phyloP scores from a whole-genome alignment of 331 rosid species.

The Malus hybrid region DNA sequence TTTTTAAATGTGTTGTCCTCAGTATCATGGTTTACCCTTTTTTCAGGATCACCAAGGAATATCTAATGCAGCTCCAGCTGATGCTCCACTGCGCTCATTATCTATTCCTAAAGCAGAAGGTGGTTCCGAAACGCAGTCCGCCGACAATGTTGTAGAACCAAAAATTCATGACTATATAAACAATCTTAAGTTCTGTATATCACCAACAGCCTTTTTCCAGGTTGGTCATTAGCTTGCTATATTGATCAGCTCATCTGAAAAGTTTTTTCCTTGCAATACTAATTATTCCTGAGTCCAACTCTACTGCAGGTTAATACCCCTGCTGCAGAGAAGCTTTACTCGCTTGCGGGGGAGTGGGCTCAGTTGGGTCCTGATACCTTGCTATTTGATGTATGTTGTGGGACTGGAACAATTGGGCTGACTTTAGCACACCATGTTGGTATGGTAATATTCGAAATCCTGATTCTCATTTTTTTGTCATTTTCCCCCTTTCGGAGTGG shows the following conservation, averaged over 20 bases:
- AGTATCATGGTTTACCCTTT: conserved; percentile 8
- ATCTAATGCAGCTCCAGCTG: conserved; percentile 86
- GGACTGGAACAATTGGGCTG: conserved; percentile 95
- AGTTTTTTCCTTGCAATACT: not conserved
- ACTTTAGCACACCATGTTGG: conserved; percentile 93
- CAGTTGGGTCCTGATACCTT: conserved; percentile 78
- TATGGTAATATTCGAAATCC: conserved; percentile 68
- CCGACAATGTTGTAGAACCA: conserved; percentile 34
- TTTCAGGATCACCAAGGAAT: conserved; percentile 88
- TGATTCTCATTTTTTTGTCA: not conserved
- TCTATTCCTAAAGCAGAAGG: conserved; percentile 27
- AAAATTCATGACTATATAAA: conserved; percentile 77
- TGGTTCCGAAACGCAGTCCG: conserved; percentile 31
- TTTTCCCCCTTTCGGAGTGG: not conserved
- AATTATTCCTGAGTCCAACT: conserved; percentile 10
- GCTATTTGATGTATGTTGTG: conserved; percentile 91
- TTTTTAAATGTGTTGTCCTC: not conserved
- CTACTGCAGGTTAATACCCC: conserved; percentile 73
- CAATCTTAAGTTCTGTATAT: conserved; percentile 74
- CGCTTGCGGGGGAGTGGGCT: conserved; percentile 99
- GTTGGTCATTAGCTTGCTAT: conserved; percentile 28
- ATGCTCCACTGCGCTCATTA: conserved; percentile 57
- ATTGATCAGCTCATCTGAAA: not conserved
- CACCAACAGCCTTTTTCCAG: conserved; percentile 97
- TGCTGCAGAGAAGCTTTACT: conserved; percentile 92